Evolutionary conservation across 1,139 yeast genomes (phyloP).

Genomic region (Yamadazyma jaroonii): DNA sequence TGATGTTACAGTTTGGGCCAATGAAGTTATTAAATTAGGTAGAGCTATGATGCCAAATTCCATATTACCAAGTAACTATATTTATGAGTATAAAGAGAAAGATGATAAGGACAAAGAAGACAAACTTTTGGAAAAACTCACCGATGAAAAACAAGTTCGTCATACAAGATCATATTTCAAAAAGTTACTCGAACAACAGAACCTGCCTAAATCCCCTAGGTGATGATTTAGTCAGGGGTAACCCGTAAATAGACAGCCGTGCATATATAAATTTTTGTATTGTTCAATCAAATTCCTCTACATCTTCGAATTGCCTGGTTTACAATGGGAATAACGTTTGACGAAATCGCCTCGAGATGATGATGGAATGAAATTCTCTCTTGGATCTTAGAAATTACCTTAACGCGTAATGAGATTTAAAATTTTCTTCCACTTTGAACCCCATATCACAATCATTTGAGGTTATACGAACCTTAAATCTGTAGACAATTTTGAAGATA

Average conservation of each 20-base stretch:
- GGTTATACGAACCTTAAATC: no score
- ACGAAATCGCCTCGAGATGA: no score
- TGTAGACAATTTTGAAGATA: no score
- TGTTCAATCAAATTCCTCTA: no score
- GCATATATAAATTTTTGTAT: neutral
- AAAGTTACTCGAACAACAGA: slow-evolving; percentile 17
- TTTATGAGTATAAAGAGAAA: slow-evolving; percentile 29
- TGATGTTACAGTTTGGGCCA: slow-evolving; percentile 60
- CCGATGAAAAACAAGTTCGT: slow-evolving; percentile 28
- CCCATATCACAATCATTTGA: neutral
- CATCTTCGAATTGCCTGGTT: no score
- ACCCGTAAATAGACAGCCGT: neutral
- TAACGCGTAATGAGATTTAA: slow-evolving; percentile 1
- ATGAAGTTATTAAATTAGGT: slow-evolving; percentile 65
- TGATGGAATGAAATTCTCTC: neutral
- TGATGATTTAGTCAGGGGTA: neutral
- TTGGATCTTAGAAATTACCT: neutral
- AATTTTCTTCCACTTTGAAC: neutral
- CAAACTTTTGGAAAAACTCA: slow-evolving; percentile 31
- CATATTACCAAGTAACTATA: slow-evolving; percentile 38
- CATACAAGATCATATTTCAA: slow-evolving; percentile 43
- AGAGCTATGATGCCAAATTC: slow-evolving; percentile 67
- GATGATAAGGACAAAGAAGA: slow-evolving; percentile 8
- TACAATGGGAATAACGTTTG: no score
- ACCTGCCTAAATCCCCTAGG: slow-evolving; percentile 2